Evolutionary conservation across 257 asterid species (phyloP).

Genomic region (Plectranthus barbatus): DNA sequence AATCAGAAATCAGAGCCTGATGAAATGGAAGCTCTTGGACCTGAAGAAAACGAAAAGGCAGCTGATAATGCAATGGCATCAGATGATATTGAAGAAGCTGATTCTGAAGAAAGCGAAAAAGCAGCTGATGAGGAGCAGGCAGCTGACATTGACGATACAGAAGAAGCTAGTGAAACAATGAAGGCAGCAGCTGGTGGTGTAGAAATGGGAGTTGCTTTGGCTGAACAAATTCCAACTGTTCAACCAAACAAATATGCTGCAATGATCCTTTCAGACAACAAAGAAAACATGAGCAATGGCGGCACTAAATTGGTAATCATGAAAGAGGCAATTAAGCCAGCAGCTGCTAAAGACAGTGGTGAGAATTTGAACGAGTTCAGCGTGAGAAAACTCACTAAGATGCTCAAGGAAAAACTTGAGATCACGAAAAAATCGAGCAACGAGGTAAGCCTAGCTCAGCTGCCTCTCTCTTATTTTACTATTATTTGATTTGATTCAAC

Average conservation of each 20-base stretch:
- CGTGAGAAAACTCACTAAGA: conserved; percentile 36
- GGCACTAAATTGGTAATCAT: conserved; percentile 15
- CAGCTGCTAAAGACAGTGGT: conserved; percentile 3
- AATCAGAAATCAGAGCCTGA: too few relatives aligned
- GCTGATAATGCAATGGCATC: too few relatives aligned
- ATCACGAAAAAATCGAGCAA: conserved; percentile 15
- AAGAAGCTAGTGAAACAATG: background rate
- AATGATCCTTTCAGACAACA: conserved; percentile 31
- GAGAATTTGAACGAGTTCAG: conserved; percentile 19
- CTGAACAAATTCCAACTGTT: conserved; percentile 7
- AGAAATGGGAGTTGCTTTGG: too few relatives aligned
- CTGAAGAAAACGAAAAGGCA: background rate
- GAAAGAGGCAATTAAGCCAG: conserved; percentile 16
- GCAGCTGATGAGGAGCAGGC: background rate
- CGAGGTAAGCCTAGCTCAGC: conserved; percentile 8
- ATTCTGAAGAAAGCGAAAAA: background rate
- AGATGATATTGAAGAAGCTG: too few relatives aligned
- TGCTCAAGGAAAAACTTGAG: conserved; percentile 30
- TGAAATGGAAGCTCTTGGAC: conserved; percentile 5
- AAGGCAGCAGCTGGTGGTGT: background rate
- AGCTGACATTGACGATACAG: background rate
- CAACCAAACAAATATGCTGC: conserved; percentile 1
- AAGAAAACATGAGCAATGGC: conserved; percentile 39
- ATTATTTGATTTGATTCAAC: too few relatives aligned
- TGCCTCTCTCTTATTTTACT: background rate